Evolutionary conservation across 495 filamentous ascomycete genomes (phyloP).

Genomic region (Durotheca rogersii): DNA sequence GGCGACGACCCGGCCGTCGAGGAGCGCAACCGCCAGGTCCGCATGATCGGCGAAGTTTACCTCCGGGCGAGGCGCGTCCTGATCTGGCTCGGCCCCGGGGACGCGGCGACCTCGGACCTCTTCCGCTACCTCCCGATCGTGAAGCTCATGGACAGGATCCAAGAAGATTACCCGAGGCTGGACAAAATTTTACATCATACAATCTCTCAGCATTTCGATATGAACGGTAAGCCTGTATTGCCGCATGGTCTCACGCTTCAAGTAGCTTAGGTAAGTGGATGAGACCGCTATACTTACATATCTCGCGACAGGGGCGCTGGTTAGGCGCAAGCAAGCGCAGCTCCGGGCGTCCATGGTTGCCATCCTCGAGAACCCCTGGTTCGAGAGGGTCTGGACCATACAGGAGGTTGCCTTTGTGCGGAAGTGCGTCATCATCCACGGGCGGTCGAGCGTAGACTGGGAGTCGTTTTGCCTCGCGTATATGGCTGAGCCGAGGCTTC

Average conservation of each 20-base stretch:
- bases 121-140: not conserved
- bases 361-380: not conserved
- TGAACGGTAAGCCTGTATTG: not conserved
- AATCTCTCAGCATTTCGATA: not conserved
- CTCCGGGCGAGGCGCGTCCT: conserved; percentile 6
- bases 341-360: not conserved
- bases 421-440: not conserved
- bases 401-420: not conserved
- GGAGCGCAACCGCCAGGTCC: conserved; percentile 33
- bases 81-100: conserved; percentile 9
- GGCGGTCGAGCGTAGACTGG: not conserved
- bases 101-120: not conserved
- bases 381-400: not conserved
- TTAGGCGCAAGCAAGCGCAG: not conserved
- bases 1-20: conserved; percentile 11
- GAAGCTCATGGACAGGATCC: not conserved
- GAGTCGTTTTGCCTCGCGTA: not conserved
- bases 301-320: not conserved
- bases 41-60: conserved; percentile 17
- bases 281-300: not conserved
- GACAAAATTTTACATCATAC: not conserved
- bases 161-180: not conserved
- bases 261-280: not conserved
- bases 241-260: not conserved
- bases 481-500: not conserved